phyloP scores from a whole-genome alignment of 2,329 filamentous ascomycete genomes.

The Plenodomus biglobosus region DNA sequence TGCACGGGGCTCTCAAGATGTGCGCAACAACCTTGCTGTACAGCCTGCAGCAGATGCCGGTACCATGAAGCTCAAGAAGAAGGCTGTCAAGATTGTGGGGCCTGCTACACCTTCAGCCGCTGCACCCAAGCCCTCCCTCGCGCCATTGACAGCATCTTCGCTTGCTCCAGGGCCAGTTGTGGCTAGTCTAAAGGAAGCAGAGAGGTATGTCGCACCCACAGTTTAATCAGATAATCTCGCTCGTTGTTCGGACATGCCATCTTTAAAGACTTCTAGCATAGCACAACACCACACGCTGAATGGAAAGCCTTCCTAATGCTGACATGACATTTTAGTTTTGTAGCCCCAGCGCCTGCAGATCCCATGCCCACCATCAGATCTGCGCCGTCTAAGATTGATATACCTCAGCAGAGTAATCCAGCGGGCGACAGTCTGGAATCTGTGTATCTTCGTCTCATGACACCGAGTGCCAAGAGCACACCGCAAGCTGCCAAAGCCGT shows the following conservation, averaged over 20 bases:
- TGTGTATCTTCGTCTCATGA: slow-evolving; percentile 23
- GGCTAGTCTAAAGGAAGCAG: slow-evolving; percentile 6
- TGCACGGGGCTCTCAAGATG: slow-evolving; percentile 11
- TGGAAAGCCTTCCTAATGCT: not conserved
- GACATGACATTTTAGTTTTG: slow-evolving; percentile 3
- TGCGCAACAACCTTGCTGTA: slow-evolving; percentile 22
- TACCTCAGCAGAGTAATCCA: not conserved
- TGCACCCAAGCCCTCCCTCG: not conserved
- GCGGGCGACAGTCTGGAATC: slow-evolving; percentile 13
- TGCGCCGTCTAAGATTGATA: slow-evolving; percentile 2
- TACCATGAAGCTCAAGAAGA: slow-evolving; percentile 33
- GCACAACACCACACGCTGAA: no score
- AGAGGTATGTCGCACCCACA: slow-evolving; percentile 13
- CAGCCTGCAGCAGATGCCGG: slow-evolving; percentile 20
- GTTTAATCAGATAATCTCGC: no score
- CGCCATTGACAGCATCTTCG: not conserved
- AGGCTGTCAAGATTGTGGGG: slow-evolving; percentile 29
- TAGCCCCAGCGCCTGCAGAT: not conserved
- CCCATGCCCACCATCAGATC: not conserved
- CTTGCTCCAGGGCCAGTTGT: slow-evolving; percentile 7
- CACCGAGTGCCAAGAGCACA: not conserved
- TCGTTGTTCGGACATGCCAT: no score
- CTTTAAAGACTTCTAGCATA: no score
- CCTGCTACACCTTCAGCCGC: slow-evolving; percentile 10
- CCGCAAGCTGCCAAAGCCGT: not conserved